Conservation (phyloP, 768 basidiomycete species). For the Inosperma sp. region DNA sequence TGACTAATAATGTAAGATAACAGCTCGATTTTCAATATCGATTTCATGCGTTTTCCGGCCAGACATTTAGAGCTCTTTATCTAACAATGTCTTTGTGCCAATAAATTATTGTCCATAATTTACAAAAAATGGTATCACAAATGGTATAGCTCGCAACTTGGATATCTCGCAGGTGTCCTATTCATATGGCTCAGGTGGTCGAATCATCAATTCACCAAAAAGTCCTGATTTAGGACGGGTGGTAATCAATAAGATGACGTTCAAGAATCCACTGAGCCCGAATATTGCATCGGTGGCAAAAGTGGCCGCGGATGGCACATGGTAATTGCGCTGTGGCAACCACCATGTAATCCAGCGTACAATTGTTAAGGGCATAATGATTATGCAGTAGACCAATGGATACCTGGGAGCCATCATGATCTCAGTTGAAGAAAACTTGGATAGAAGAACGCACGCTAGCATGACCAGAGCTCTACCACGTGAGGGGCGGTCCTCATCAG, state of each 20-base stretch:
- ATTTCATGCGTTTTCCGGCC: too few species aligned
- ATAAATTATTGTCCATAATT: too few species aligned
- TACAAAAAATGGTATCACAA: too few species aligned
- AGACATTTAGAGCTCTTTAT: too few species aligned
- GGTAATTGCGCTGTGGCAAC: not conserved
- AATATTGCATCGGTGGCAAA: not conserved
- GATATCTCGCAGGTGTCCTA: too few species aligned
- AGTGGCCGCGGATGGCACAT: not conserved
- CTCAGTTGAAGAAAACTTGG: not conserved
- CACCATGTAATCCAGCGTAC: not conserved
- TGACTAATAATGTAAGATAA: too few species aligned
- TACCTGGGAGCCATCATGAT: not conserved
- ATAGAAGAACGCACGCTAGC: not conserved
- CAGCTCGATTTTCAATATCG: too few species aligned
- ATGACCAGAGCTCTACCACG: not conserved
- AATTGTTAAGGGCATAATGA: not conserved
- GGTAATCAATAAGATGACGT: not conserved
- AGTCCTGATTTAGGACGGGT: not conserved
- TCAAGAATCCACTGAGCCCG: not conserved
- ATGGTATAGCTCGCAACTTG: too few species aligned
- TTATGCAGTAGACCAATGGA: not conserved
- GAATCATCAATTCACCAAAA: not conserved
- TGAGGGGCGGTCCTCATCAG: not conserved
- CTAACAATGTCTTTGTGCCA: too few species aligned
- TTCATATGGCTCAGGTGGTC: not conserved